Conservation (phyloP, 441 rosid genomes). For the Oxalis stricta region DNA sequence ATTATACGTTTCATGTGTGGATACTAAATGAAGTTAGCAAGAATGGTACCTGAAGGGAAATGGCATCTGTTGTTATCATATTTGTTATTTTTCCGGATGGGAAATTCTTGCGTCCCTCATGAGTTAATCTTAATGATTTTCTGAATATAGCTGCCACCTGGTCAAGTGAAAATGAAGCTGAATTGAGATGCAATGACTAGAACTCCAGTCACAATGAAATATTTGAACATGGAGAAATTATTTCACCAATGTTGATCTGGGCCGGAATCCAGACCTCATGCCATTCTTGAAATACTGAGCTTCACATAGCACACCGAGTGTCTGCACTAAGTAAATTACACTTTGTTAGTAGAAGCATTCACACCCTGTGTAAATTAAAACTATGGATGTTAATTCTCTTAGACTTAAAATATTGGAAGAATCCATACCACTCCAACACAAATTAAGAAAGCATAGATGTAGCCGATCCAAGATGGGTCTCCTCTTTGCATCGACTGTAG, state of each 20-base stretch:
- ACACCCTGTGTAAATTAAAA: not conserved
- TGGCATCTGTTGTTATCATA: constrained; percentile 98
- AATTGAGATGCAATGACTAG: not conserved
- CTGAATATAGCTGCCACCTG: constrained; percentile 94
- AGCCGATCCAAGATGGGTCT: constrained; percentile 94
- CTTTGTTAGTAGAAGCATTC: not conserved
- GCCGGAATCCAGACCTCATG: constrained; percentile 88
- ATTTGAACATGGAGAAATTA: constrained; percentile 6
- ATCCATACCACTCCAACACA: constrained; percentile 89
- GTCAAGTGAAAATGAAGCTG: not conserved
- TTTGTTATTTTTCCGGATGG: constrained; percentile 95
- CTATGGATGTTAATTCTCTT: not conserved
- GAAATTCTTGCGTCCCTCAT: constrained; percentile 77
- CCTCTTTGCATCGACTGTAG: constrained; percentile 98
- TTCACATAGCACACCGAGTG: constrained; percentile 77
- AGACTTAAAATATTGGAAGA: not conserved
- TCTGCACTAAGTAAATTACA: constrained; percentile 32
- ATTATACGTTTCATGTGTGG: not conserved
- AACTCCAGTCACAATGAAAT: constrained; percentile 4
- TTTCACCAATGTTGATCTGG: constrained; percentile 90
- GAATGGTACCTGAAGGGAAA: constrained; percentile 86
- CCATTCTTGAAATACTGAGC: constrained; percentile 98
- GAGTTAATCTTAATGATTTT: constrained; percentile 86
- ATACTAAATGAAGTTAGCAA: constrained; percentile 8
- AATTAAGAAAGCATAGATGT: constrained; percentile 78